A percentile compares a stretch with the other conserved stretches of the same genome.
phyloP scores from a whole-genome alignment of 805 yeast species.

The Isabelozyma heimii region DNA sequence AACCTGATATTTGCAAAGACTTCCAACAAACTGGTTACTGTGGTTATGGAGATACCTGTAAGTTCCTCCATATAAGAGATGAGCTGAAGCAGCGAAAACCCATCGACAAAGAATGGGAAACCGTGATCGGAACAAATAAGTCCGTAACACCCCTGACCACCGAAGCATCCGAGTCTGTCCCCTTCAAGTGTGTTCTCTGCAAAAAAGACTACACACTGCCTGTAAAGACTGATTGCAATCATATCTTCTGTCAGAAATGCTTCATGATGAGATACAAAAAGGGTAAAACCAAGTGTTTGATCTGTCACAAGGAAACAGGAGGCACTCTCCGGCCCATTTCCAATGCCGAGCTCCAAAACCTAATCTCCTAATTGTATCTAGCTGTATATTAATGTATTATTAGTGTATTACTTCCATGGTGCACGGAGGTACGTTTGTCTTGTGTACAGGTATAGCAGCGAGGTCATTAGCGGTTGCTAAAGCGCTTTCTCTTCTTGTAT shows the following conservation, averaged over 20 bases:
- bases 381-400: background rate
- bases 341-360: conserved; percentile 21
- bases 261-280: conserved; percentile 47
- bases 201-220: conserved; percentile 53
- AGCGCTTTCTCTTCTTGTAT: background rate
- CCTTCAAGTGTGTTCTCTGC: conserved; percentile 65
- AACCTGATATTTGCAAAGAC: conserved; percentile 93
- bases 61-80: conserved; percentile 87
- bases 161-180: conserved; percentile 24
- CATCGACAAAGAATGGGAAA: conserved; percentile 68
- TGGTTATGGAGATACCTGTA: conserved; percentile 97
- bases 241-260: conserved; percentile 63
- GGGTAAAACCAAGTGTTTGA: conserved; percentile 44
- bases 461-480: no score
- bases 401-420: background rate
- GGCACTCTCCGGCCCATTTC: conserved; percentile 59
- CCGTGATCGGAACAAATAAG: conserved; percentile 17
- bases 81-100: conserved; percentile 74
- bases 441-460: no score
- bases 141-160: background rate
- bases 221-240: conserved; percentile 58
- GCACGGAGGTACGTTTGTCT: background rate
- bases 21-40: conserved; percentile 89
- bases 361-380: background rate
- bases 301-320: conserved; percentile 59